Percentiles rank a stretch among this genome's conserved stretches.
Evolutionary conservation across 2,329 filamentous ascomycete species (phyloP).

Genomic region (Trichoderma sp.): DNA sequence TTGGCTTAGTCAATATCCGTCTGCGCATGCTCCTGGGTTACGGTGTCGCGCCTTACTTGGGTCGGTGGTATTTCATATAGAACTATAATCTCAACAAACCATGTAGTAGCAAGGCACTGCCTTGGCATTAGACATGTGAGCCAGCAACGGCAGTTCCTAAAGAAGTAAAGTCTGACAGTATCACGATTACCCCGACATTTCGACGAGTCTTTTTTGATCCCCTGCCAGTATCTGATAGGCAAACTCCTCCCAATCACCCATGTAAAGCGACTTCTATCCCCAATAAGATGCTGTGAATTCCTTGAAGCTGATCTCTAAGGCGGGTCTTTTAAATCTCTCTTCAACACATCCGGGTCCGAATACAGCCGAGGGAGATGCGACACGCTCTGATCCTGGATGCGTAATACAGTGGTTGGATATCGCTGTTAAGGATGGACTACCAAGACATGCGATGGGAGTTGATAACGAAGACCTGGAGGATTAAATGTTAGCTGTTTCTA

Average conservation of each 20-base stretch:
- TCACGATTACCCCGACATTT: neutral
- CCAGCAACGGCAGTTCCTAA: neutral
- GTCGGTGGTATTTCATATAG: too few species aligned
- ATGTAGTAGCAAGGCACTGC: too few species aligned
- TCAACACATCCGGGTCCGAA: neutral
- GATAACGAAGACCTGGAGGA: too few species aligned
- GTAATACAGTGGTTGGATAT: conserved; percentile 33
- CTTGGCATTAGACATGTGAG: too few species aligned
- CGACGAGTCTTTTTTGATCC: neutral
- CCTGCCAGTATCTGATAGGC: neutral
- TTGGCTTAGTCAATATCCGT: too few species aligned
- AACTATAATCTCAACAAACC: too few species aligned
- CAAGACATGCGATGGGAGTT: neutral
- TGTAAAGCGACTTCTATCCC: neutral
- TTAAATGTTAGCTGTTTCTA: too few species aligned
- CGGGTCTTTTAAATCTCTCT: neutral
- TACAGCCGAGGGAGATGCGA: conserved; percentile 1
- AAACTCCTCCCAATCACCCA: conserved; percentile 6
- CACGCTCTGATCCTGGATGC: conserved; percentile 21
- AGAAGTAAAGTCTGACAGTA: neutral
- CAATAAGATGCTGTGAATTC: neutral
- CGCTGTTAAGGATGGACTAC: conserved; percentile 31
- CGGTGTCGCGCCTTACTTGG: too few species aligned
- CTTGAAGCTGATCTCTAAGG: neutral
- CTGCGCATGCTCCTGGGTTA: too few species aligned